Evolutionary conservation across 1,284 basidiomycete species (phyloP).

Genomic region (Tilletia setariae): DNA sequence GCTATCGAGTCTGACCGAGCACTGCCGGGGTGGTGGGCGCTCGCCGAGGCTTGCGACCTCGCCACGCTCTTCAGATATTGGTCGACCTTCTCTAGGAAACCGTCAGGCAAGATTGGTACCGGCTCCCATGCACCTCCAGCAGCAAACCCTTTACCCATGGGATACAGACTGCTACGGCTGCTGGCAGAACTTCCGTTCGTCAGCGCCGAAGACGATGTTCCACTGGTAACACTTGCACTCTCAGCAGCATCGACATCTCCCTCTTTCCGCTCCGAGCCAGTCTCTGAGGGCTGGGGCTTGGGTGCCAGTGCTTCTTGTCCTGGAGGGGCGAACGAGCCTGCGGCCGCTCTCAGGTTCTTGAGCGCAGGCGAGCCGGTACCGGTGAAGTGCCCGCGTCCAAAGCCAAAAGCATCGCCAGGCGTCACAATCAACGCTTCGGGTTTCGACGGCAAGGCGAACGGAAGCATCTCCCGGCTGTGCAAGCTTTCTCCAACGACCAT

Average conservation of each 20-base stretch:
- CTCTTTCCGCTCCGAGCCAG: neutral
- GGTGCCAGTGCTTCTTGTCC: neutral
- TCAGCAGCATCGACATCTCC: neutral
- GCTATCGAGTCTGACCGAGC: no score
- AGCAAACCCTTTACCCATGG: slow-evolving; percentile 38
- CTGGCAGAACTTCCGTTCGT: slow-evolving; percentile 4
- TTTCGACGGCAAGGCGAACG: slow-evolving; percentile 75
- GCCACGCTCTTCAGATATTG: neutral
- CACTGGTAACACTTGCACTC: slow-evolving; percentile 21
- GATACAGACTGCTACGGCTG: slow-evolving; percentile 33
- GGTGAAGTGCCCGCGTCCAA: slow-evolving; percentile 44
- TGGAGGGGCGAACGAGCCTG: neutral
- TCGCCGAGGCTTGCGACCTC: neutral
- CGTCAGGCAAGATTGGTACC: slow-evolving; percentile 39
- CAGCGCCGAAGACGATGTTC: slow-evolving; percentile 16
- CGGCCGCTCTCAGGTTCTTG: slow-evolving; percentile 27
- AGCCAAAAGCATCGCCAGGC: slow-evolving; percentile 57
- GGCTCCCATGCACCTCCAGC: slow-evolving; percentile 42
- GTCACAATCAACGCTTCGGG: slow-evolving; percentile 70
- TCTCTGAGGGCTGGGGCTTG: neutral
- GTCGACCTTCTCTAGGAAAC: slow-evolving; percentile 33
- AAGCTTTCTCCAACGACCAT: slow-evolving; percentile 54
- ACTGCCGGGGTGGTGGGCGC: neutral
- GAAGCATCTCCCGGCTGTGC: slow-evolving; percentile 87
- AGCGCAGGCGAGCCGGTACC: slow-evolving; percentile 41